Percentiles rank a stretch among this genome's conserved stretches.
Conservation (phyloP, 2,329 filamentous ascomycete species). For the Parastagonospora nodorum region DNA sequence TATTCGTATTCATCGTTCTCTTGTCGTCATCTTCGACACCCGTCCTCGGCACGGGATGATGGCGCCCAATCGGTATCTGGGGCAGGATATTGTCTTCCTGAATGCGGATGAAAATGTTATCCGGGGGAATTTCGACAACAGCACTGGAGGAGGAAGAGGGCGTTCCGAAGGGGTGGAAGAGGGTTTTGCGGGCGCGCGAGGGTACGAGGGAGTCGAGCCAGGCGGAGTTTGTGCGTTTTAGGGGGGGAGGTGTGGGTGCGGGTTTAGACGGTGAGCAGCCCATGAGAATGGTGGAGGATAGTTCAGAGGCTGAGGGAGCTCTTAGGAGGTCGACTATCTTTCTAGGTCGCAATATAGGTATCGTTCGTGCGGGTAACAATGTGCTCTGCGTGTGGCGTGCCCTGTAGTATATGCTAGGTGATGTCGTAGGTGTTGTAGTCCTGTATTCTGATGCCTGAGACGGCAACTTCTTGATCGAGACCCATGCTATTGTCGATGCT, state of each 20-base stretch:
- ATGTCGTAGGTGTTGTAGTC: no score
- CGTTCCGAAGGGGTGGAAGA: slow-evolving; percentile 14
- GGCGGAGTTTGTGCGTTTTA: background rate
- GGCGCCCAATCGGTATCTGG: slow-evolving; percentile 44
- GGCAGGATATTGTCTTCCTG: slow-evolving; percentile 47
- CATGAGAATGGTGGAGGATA: background rate
- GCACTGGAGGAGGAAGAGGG: background rate
- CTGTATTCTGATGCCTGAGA: no score
- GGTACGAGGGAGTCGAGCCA: slow-evolving; percentile 2
- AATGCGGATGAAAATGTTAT: slow-evolving; percentile 51
- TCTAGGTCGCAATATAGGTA: background rate
- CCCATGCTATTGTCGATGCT: no score
- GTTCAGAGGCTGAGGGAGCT: no score
- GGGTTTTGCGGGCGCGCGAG: slow-evolving; percentile 10
- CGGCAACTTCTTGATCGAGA: no score
- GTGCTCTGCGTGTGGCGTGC: no score
- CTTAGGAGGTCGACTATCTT: no score
- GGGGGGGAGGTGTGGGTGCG: background rate
- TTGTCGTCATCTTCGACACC: slow-evolving; percentile 47
- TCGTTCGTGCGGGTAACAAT: no score
- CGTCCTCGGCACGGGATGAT: slow-evolving; percentile 49
- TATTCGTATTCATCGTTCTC: slow-evolving; percentile 71
- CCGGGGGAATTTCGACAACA: slow-evolving; percentile 16
- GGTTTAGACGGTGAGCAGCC: background rate
- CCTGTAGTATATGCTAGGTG: no score